Conservation (phyloP, 805 yeast genomes). For the Barnettozyma populi region DNA sequence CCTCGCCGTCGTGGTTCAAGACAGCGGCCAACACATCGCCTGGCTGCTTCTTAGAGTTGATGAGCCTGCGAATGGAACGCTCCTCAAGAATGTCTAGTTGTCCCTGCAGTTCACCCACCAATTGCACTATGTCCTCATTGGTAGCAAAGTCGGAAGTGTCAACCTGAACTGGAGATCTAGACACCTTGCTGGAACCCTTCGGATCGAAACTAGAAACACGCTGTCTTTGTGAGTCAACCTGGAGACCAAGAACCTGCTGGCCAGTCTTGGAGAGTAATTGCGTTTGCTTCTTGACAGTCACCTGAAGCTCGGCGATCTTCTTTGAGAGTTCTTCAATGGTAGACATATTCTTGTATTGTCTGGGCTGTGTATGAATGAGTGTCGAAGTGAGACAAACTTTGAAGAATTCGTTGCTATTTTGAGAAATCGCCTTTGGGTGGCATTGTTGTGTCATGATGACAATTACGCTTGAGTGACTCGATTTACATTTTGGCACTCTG, state of each 20-base stretch:
- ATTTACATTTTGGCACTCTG: not conserved
- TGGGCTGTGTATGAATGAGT: not conserved
- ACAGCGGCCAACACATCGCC: slow-evolving; percentile 56
- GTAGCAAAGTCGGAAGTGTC: slow-evolving; percentile 61
- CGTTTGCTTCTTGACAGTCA: slow-evolving; percentile 59
- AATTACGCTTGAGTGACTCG: not conserved
- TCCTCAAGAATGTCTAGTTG: slow-evolving; percentile 79
- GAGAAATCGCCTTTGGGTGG: not conserved
- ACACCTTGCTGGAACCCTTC: slow-evolving; percentile 7
- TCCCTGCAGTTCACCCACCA: slow-evolving; percentile 86
- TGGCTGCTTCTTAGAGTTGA: slow-evolving; percentile 48
- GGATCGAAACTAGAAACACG: slow-evolving; percentile 29
- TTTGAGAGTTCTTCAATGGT: slow-evolving; percentile 26
- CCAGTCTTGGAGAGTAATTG: slow-evolving; percentile 71
- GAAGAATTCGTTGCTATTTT: not conserved
- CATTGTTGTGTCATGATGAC: not conserved
- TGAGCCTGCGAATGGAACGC: slow-evolving; percentile 64
- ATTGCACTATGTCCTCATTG: slow-evolving; percentile 77
- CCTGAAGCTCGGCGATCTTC: slow-evolving; percentile 47
- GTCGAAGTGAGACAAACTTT: not conserved
- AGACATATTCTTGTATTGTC: slow-evolving; percentile 2
- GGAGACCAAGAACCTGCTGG: slow-evolving; percentile 65
- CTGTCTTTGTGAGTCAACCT: slow-evolving; percentile 47
- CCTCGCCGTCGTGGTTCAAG: slow-evolving; percentile 75
- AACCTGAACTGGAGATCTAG: slow-evolving; percentile 4